Percentiles rank a stretch among this genome's conserved stretches.
These are phyloP conservation scores for Lentinula guzmanii DNA, from an alignment of 768 basidiomycete species.

Conservation along the genomic window DNA sequence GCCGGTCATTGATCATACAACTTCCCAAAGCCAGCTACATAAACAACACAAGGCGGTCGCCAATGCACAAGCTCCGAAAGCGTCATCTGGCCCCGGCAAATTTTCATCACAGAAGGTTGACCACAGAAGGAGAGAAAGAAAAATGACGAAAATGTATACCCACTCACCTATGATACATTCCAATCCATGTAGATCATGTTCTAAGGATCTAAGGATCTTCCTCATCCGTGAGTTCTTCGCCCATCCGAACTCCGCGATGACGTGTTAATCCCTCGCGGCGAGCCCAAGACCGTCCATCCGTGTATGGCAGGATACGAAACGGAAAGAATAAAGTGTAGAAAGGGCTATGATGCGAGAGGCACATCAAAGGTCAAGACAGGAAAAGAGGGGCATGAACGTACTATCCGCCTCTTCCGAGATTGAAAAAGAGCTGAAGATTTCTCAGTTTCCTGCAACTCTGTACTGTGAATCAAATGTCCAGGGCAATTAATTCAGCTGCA, in stretches of 20 bases:
- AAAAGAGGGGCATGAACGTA: constrained; percentile 33
- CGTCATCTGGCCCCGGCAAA: constrained; percentile 86
- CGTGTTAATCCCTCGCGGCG: constrained; percentile 57
- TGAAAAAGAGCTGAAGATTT: constrained; percentile 86
- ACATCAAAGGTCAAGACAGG: neutral
- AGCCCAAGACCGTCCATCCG: constrained; percentile 81
- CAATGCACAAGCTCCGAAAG: constrained; percentile 30
- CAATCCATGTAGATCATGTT: neutral
- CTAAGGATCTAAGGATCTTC: constrained; percentile 32
- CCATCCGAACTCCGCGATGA: constrained; percentile 58
- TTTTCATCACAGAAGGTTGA: constrained; percentile 44
- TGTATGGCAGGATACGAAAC: constrained; percentile 70
- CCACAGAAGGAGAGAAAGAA: neutral
- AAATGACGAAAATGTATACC: constrained; percentile 4
- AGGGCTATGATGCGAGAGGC: constrained; percentile 41
- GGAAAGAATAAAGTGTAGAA: constrained; percentile 79
- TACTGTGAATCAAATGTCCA: neutral
- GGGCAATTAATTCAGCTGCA: constrained; percentile 9
- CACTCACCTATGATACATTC: neutral
- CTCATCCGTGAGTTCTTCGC: constrained; percentile 89
- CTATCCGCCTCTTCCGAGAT: constrained; percentile 77
- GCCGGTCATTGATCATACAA: constrained; percentile 59
- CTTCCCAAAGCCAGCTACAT: constrained; percentile 34
- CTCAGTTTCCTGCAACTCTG: constrained; percentile 33
- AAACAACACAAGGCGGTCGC: neutral